Base-by-base conservation (phyloP, 768 basidiomycete genomes). In the Termitomyces sp. region DNA sequence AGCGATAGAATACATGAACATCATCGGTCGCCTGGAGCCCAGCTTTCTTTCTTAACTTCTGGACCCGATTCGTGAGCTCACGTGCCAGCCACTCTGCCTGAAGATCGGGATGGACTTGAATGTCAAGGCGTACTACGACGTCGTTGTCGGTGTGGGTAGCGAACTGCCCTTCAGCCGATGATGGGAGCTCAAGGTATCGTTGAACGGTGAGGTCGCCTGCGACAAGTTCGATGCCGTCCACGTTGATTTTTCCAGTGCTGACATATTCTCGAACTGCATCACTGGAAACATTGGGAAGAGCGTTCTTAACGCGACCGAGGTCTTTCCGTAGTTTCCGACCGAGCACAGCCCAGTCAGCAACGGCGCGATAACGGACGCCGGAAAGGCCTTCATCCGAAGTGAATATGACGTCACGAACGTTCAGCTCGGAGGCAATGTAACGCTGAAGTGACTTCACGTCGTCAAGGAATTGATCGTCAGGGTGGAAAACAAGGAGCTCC, bases 1-100 rank as follows among this genome's bases (percentile, higher is more conserved):
- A 91, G 60, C 75, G 75, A 77, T 95, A 95, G 76, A 88, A 96
- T 45, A 97, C 84, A 57, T 92, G 83, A 34, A 98, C 87, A 70
- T 97, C 93, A 71, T 99, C 97, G 7, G 94, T 95, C 20, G 96
- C 89, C 74, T 95, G 94, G 65, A 98, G 79, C 14, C 95, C 94
- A 1, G 94, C 95, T 74, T 95, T 94, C 79, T 99, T 99, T 67
- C 97, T 83, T 62, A 98, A 79, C 72, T 92, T 94, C 78, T 99
- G 97, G 47, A 98, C 88, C 57, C 96, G 89, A 66, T 95, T 96
- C 64, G 91, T 89, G 65, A 98, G 74, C 73, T 96, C 93, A 49
- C 97, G 85, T 50, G 92, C 88, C 31, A 95, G 80, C 81, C 93
- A 95, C 78, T 98, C 92, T 55, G 86, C 81, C 72, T 88, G 86